phyloP scores from a whole-genome alignment of 805 yeast genomes.

The Komagataella mondaviorum region DNA sequence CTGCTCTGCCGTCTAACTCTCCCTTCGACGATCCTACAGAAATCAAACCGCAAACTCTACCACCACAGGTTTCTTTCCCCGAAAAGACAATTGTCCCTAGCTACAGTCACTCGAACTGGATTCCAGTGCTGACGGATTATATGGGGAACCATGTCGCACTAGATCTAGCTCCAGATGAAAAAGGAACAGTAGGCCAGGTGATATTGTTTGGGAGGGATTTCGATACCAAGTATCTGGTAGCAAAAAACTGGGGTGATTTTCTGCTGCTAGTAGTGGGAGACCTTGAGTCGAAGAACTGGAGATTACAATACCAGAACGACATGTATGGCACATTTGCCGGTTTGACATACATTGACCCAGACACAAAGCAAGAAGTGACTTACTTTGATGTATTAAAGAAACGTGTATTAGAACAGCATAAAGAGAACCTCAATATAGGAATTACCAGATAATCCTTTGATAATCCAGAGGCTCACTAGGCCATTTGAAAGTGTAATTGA shows the following conservation, averaged over 20 bases:
- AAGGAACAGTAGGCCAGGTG: conserved; percentile 74
- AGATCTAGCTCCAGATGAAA: conserved; percentile 66
- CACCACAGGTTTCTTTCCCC: conserved; percentile 55
- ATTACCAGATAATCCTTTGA: conserved; percentile 89
- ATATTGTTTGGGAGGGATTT: conserved; percentile 85
- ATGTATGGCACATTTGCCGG: conserved; percentile 60
- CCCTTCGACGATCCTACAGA: conserved; percentile 7
- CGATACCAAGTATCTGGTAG: conserved; percentile 73
- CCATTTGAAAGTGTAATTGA: conserved; percentile 58
- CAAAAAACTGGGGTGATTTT: conserved; percentile 83
- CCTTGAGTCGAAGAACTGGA: conserved; percentile 64
- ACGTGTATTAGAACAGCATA: conserved; percentile 1
- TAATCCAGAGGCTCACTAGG: conserved; percentile 33
- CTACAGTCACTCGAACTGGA: conserved; percentile 80
- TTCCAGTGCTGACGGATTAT: conserved; percentile 75
- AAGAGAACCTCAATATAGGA: background rate
- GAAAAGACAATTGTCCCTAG: conserved; percentile 52
- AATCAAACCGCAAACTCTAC: conserved; percentile 24
- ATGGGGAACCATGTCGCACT: conserved; percentile 84
- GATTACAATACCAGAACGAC: conserved; percentile 46
- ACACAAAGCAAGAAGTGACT: conserved; percentile 27
- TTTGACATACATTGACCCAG: conserved; percentile 47
- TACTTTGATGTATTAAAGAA: conserved; percentile 22
- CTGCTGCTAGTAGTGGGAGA: conserved; percentile 70
- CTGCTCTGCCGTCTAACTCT: background rate